Percentiles rank a stretch among this genome's conserved stretches.
Evolutionary conservation across 208 protist species (phyloP).

Genomic region (Tritrichomonas musculus): DNA sequence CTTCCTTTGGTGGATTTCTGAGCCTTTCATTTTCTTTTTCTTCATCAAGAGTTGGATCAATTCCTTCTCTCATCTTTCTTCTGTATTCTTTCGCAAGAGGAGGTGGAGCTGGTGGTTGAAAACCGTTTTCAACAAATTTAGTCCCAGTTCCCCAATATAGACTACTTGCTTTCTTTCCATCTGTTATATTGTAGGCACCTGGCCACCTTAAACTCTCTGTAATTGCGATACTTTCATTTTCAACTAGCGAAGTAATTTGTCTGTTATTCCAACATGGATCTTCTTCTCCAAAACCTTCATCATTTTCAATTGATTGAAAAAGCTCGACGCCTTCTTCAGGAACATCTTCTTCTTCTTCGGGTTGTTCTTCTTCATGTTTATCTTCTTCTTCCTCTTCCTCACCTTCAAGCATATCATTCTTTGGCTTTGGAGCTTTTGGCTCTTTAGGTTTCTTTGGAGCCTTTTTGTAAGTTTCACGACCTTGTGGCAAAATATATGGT

Average conservation of each 20-base stretch:
- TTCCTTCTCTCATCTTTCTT: background rate
- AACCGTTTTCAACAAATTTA: background rate
- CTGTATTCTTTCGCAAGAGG: background rate
- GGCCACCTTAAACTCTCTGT: background rate
- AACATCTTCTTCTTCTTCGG: background rate
- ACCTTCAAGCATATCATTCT: background rate
- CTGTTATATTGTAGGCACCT: background rate
- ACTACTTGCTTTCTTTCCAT: background rate
- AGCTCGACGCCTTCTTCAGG: background rate
- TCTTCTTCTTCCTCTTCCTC: background rate
- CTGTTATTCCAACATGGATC: background rate
- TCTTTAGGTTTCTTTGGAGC: background rate
- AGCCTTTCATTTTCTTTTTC: background rate
- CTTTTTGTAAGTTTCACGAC: background rate
- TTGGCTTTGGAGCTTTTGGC: background rate
- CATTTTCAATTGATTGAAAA: background rate
- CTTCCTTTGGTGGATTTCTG: background rate
- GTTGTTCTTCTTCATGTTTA: background rate
- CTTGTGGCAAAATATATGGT: background rate
- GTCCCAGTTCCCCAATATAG: background rate
- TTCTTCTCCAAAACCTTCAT: constrained; percentile 6
- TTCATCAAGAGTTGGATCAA: background rate
- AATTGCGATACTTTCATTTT: background rate
- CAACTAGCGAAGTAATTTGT: background rate
- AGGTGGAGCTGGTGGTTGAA: background rate